Base-by-base conservation (phyloP, 1,284 basidiomycete species). In the Apiotrichum brassicae region DNA sequence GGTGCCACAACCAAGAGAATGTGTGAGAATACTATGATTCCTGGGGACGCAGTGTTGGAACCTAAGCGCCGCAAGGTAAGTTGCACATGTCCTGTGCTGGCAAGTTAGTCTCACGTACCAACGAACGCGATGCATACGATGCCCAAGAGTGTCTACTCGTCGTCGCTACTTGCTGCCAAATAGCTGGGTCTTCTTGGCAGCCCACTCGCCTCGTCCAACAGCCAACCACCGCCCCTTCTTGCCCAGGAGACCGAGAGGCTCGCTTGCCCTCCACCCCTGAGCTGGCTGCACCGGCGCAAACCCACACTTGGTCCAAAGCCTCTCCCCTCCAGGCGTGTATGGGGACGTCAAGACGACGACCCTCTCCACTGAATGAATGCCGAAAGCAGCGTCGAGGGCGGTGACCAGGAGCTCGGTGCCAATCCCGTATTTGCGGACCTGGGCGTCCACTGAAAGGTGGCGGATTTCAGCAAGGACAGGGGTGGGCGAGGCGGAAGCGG, bases 381-480 rank as follows among this genome's bases (percentile, higher is more conserved):
- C 65, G 63, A 88, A 87, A 8, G 80, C 80, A 53, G 78, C 76
- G 35, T 76, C 70, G 13, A 83, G 65, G 0, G 82, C 84, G 58
- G 80, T 76, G 19, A 75, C 61, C 13, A 89, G 70, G 22, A 90
- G 70, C 64, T 88, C 86, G 14, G 79, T 74, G 59, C 85, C 84
- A 34, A 85, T 76, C 6, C 76, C 76, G 13, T 78, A 72, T 6
- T 59, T 59, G 37, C 85, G 78, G 62, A 81, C 86, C 6, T 74
- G 76, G 49, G 82, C 80, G 44, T 86, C 82, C 34, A 87, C 79
- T 59, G 80, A 83, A 64, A 88, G 81, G 65, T 89, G 87, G 24
- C 86, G 81, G 54, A 90, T 82, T n/a, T 78, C 75, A 9, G 82
- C 85, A 14, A 76, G 74, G 28, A 9, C 28, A n/a, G n/a, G n/a